Base-by-base conservation (phyloP, 2,329 filamentous ascomycete species). In the Sporothrix pseudoabietina region DNA sequence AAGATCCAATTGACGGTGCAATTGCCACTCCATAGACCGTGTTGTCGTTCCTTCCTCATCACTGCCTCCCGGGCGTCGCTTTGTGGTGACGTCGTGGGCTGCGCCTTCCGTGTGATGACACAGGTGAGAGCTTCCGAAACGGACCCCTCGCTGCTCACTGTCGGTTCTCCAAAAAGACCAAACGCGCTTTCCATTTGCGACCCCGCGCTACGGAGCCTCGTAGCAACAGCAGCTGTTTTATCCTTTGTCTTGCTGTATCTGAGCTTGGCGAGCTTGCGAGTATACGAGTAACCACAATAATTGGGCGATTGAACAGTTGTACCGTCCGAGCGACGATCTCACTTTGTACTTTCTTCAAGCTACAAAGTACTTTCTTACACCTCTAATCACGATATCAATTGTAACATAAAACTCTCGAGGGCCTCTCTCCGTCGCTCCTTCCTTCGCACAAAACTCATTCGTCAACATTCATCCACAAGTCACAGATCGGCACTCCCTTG, bases 401-500 rank as follows among this genome's bases (percentile, higher is more conserved):
- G 63, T 9, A 26, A 65, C 59, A 44, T 26, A 44, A 47, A 63
- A 30, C 6, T 4, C 35, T 41, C n/a, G n/a, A n/a, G 44, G 41
- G n/a, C 1, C 16, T 35, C 35, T 12, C 44, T 54, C 8, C 26
- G n/a, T 69, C 65, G 26, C 65, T 32, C 65, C 65, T 52, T 69
- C 65, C 44, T 49, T 12, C 16, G 8, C 35, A 14, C 19, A 22
- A 10, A 16, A 35, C 26, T 35, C 65, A 32, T 68, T n/a, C 44
- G 14, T 52, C 61, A 22, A 47, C 61, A 32, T 49, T 19, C 41
- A 1, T 32, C 57, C 14, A 49, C 39, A 47, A 26, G 14, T 10
- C 63, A 30, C 44, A 44, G 63, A 66, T 47, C 63, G n/a, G 63
- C 63, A 16, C 61, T 65, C 61, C 39, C 16, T 32, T 68, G 65